Conservation (phyloP, 768 basidiomycete species). For the Amyloporia xantha region DNA sequence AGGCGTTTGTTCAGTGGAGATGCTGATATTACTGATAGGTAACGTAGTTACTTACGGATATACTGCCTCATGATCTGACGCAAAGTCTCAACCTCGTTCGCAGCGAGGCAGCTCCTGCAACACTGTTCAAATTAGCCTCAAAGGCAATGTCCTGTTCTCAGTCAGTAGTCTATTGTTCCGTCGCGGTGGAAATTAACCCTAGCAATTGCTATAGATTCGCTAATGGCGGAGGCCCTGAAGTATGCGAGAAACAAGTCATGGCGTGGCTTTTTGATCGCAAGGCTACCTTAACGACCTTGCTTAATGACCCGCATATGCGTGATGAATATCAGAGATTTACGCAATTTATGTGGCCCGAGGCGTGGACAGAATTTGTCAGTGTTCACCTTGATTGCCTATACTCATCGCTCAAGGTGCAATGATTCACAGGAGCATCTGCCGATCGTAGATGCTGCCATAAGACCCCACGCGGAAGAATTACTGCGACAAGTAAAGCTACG, state of each 20-base stretch:
- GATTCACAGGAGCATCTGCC: background rate
- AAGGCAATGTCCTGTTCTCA: no score
- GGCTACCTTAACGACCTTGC: background rate
- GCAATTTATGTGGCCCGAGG: background rate
- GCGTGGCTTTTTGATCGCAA: background rate
- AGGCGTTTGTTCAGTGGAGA: no score
- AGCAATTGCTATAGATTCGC: no score
- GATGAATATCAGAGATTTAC: background rate
- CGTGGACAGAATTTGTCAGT: background rate
- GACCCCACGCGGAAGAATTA: background rate
- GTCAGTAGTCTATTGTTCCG: no score
- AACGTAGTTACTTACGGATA: no score
- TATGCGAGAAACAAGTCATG: background rate
- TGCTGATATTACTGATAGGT: no score
- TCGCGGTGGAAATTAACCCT: no score
- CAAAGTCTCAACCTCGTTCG: no score
- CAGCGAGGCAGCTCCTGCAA: no score
- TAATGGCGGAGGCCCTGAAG: no score
- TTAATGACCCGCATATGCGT: background rate
- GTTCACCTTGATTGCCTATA: background rate
- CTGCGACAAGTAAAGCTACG: background rate
- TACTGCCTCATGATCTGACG: no score
- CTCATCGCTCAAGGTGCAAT: background rate
- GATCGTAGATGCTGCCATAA: background rate
- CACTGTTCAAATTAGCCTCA: no score